A percentile compares a stretch with the other conserved stretches of the same genome.
Conservation (phyloP, 768 basidiomycete genomes). For the Pleurotus eryngii region DNA sequence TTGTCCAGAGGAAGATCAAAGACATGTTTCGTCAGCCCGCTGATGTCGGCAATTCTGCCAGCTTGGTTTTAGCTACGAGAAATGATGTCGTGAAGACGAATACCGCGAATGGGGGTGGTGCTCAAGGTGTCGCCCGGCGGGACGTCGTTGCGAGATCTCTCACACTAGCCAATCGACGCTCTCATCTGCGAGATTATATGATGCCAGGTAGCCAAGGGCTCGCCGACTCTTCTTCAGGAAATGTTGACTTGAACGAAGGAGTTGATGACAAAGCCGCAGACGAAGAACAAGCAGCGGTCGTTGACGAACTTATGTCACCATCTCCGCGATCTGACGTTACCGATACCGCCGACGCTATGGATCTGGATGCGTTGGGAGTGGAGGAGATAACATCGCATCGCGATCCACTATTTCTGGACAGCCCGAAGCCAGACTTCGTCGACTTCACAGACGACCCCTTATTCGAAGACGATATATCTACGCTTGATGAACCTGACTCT, state of each 20-base stretch:
- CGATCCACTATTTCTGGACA: background rate
- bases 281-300: background rate
- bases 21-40: background rate
- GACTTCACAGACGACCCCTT: conserved; percentile 15
- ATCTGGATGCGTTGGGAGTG: background rate
- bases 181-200: background rate
- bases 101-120: too few relatives aligned
- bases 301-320: too few relatives aligned
- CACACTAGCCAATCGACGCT: background rate
- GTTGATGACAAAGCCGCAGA: conserved; percentile 13
- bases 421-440: conserved; percentile 17
- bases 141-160: background rate
- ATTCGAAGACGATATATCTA: conserved; percentile 2
- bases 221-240: conserved; percentile 1
- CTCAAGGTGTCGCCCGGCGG: background rate
- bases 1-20: conserved; percentile 1
- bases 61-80: too few relatives aligned
- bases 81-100: too few relatives aligned
- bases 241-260: conserved; percentile 17
- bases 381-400: too few relatives aligned
- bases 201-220: background rate
- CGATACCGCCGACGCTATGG: conserved; percentile 2
- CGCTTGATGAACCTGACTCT: conserved; percentile 10
- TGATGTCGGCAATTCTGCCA: background rate
- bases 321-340: too few relatives aligned